Percentiles rank a stretch among this genome's conserved stretches.
Evolutionary conservation across 768 basidiomycete genomes (phyloP).

Genomic region (Russula abietina): DNA sequence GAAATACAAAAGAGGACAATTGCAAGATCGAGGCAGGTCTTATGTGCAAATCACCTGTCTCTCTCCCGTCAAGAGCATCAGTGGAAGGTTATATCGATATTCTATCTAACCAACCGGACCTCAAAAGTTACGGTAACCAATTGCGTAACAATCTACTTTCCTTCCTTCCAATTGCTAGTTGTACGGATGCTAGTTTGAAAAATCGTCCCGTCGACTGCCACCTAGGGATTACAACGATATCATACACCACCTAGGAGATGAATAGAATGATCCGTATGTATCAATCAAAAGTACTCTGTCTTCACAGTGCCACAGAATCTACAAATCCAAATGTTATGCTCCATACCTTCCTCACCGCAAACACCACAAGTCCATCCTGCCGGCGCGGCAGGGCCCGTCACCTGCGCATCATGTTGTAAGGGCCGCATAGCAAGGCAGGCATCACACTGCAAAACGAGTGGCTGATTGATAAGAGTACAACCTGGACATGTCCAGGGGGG

Average conservation of each 20-base stretch:
- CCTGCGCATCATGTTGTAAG: not conserved
- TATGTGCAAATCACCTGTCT: not conserved
- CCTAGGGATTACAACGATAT: not conserved
- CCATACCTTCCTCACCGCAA: conserved; percentile 59
- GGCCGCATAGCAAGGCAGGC: conserved; percentile 44
- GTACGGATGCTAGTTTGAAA: not conserved
- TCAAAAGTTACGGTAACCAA: too few species aligned
- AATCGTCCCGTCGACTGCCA: not conserved
- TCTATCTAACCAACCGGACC: not conserved
- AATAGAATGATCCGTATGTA: not conserved
- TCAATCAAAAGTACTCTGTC: conserved; percentile 27
- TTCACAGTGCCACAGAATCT: conserved; percentile 66
- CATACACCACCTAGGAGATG: not conserved
- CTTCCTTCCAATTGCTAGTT: not conserved
- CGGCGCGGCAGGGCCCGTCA: not conserved
- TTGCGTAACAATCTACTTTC: not conserved
- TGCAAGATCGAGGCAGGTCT: not conserved
- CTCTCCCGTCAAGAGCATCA: not conserved
- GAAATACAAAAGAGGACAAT: not conserved
- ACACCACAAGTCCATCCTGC: conserved; percentile 53
- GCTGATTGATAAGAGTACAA: conserved; percentile 62
- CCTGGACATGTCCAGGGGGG: conserved; percentile 46
- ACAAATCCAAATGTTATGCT: conserved; percentile 71
- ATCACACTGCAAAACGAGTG: conserved; percentile 45
- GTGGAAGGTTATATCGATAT: not conserved